Percentiles rank a stretch among this genome's conserved stretches.
phyloP scores from a whole-genome alignment of 2,329 filamentous ascomycete species.

The Sporothrix protearum region DNA sequence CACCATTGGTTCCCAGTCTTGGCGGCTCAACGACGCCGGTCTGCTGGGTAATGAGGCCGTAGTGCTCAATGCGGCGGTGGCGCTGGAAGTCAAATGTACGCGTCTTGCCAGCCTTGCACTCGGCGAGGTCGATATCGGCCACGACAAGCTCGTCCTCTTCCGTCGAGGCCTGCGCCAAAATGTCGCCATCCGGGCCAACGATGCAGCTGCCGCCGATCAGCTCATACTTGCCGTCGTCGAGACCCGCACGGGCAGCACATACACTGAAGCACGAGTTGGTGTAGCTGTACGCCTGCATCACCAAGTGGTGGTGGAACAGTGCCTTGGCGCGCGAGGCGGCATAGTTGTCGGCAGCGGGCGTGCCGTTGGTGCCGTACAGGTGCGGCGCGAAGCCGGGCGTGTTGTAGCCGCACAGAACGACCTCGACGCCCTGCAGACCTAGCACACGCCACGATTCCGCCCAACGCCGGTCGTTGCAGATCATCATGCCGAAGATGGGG shows the following conservation, averaged over 20 bases:
- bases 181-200: conserved; percentile 42
- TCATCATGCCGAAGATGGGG: conserved; percentile 52
- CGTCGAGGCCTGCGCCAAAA: conserved; percentile 48
- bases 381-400: conserved; percentile 47
- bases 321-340: conserved; percentile 43
- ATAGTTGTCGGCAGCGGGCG: conserved; percentile 42
- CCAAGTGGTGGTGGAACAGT: conserved; percentile 48
- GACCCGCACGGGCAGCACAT: conserved; percentile 45
- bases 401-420: conserved; percentile 47
- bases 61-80: conserved; percentile 32
- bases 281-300: conserved; percentile 50
- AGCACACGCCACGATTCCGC: conserved; percentile 50
- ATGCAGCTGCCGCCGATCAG: conserved; percentile 48
- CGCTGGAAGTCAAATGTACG: conserved; percentile 29
- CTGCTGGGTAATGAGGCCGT: conserved; percentile 39
- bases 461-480: conserved; percentile 54
- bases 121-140: conserved; percentile 27
- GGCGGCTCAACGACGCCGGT: conserved; percentile 28
- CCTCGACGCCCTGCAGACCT: conserved; percentile 48
- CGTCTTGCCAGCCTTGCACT: conserved; percentile 25
- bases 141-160: conserved; percentile 44
- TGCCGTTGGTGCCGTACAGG: conserved; percentile 51
- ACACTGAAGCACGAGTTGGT: conserved; percentile 51
- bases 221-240: conserved; percentile 45
- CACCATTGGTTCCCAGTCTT: not conserved